Evolutionary conservation across 371 early-diverging fungal genomes (phyloP).

Genomic region (Capillidium rhysosporum): DNA sequence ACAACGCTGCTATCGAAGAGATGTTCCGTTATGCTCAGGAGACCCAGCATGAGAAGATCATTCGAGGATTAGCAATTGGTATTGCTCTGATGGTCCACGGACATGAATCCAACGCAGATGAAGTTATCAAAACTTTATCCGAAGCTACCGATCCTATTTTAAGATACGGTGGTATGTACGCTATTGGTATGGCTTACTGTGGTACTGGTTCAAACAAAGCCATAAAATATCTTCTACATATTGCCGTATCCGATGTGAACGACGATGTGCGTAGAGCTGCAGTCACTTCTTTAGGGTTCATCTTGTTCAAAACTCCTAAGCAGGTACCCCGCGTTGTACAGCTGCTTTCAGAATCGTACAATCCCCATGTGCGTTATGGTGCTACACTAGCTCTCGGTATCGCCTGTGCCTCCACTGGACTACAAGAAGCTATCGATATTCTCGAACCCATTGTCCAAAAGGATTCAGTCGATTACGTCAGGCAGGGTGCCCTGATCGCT

Average conservation of each 20-base stretch:
- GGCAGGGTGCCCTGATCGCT: slow-evolving; percentile 96
- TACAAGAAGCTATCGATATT: slow-evolving; percentile 77
- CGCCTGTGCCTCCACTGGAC: slow-evolving; percentile 91
- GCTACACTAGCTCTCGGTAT: slow-evolving; percentile 96
- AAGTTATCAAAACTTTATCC: slow-evolving; percentile 53
- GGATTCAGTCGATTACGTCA: slow-evolving; percentile 93
- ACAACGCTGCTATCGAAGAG: slow-evolving; percentile 62
- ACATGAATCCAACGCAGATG: slow-evolving; percentile 80
- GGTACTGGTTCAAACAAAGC: slow-evolving; percentile 95
- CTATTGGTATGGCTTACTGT: slow-evolving; percentile 92
- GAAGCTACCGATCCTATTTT: slow-evolving; percentile 88
- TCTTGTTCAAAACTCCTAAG: slow-evolving; percentile 71
- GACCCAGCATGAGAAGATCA: slow-evolving; percentile 96
- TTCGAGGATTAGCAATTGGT: slow-evolving; percentile 85
- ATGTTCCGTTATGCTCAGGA: slow-evolving; percentile 91
- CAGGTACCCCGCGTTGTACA: slow-evolving; percentile 95
- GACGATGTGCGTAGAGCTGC: slow-evolving; percentile 98
- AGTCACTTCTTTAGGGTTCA: slow-evolving; percentile 92
- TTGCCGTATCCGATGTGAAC: slow-evolving; percentile 93
- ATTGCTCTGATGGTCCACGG: slow-evolving; percentile 92
- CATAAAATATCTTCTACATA: slow-evolving; percentile 79
- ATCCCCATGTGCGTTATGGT: slow-evolving; percentile 96
- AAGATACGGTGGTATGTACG: slow-evolving; percentile 90
- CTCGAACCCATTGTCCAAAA: slow-evolving; percentile 89
- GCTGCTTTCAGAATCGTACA: slow-evolving; percentile 92